Evolutionary conservation across 2,329 filamentous ascomycete species (phyloP).

Genomic region (Cordyceps farinosa): DNA sequence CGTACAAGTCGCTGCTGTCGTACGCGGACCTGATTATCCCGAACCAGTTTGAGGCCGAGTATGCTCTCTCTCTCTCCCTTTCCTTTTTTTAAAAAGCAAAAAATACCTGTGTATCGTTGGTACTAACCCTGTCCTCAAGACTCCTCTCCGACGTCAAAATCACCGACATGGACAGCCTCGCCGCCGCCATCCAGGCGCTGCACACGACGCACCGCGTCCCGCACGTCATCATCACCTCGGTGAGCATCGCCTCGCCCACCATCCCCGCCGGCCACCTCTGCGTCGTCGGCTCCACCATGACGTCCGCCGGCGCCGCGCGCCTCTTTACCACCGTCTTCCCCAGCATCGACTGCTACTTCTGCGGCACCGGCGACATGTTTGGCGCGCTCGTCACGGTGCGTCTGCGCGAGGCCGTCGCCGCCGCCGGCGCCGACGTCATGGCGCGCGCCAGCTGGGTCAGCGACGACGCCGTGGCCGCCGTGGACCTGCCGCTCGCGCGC

Average conservation of each 20-base stretch:
- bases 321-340: conserved; percentile 87
- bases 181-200: conserved; percentile 69
- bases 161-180: conserved; percentile 67
- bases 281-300: conserved; percentile 74
- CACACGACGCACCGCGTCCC: conserved; percentile 75
- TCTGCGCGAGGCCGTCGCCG: conserved; percentile 73
- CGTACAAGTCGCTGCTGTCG: conserved; percentile 74
- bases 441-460: conserved; percentile 68
- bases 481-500: conserved; percentile 75
- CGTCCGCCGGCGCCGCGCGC: conserved; percentile 62
- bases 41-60: conserved; percentile 98
- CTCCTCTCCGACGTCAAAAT: conserved; percentile 84
- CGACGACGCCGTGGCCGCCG: conserved; percentile 63
- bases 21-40: conserved; percentile 89
- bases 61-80: conserved; percentile 18
- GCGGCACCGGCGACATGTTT: conserved; percentile 97
- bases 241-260: conserved; percentile 61
- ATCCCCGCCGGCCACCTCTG: conserved; percentile 54
- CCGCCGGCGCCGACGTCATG: conserved; percentile 43
- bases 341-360: conserved; percentile 88
- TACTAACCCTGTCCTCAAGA: conserved; percentile 51
- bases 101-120: not conserved
- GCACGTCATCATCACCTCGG: conserved; percentile 89
- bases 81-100: not conserved
- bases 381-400: conserved; percentile 84